Percentiles rank a stretch among this genome's conserved stretches.
phyloP scores from a whole-genome alignment of 768 basidiomycete species.

The Mycena haematopus region DNA sequence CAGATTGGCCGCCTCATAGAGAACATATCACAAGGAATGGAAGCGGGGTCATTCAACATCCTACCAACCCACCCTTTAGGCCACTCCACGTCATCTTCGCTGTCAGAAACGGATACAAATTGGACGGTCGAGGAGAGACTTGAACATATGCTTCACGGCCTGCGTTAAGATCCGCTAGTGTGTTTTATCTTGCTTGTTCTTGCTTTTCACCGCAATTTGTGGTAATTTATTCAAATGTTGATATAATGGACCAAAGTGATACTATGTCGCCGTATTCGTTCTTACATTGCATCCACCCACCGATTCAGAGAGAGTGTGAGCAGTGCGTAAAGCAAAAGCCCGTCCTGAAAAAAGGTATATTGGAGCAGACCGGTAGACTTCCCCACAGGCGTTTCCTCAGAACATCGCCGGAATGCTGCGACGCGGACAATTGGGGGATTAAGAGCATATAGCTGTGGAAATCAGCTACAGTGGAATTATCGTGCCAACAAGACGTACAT shows the following conservation, averaged over 20 bases:
- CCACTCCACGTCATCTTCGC: conserved; percentile 69
- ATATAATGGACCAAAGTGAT: conserved; percentile 24
- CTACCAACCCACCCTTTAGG: conserved; percentile 49
- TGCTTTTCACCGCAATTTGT: conserved; percentile 13
- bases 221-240: conserved; percentile 24
- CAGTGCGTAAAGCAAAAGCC: conserved; percentile 66
- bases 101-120: conserved; percentile 65
- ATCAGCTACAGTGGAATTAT: conserved; percentile 12
- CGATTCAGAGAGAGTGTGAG: conserved; percentile 75
- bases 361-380: conserved; percentile 67
- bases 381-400: conserved; percentile 63
- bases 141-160: conserved; percentile 67
- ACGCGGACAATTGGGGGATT: conserved; percentile 53
- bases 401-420: conserved; percentile 62
- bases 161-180: conserved; percentile 28
- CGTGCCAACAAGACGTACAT: conserved; percentile 49
- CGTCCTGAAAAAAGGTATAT: conserved; percentile 67
- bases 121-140: conserved; percentile 81
- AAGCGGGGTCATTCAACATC: conserved; percentile 86
- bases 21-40: conserved; percentile 79
- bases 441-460: conserved; percentile 49
- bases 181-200: conserved; percentile 31
- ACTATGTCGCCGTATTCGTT: conserved; percentile 18
- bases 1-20: conserved; percentile 88
- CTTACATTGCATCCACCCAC: conserved; percentile 69